These are phyloP conservation scores for Saussurea involucrata DNA, from an alignment of 129 eudicot species.

Conservation along the genomic window DNA sequence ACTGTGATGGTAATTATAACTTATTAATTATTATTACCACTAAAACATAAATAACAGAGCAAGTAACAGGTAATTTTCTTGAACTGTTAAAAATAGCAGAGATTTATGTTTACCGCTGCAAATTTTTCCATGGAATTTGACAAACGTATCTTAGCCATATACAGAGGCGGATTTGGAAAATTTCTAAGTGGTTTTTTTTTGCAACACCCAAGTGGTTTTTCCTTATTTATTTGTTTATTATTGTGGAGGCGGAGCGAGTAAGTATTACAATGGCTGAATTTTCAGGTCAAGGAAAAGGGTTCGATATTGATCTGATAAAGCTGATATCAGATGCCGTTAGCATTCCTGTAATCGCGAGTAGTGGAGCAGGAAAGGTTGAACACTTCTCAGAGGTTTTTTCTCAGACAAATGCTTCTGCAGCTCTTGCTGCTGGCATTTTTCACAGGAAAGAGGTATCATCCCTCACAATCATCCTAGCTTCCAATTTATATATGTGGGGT, in stretches of 20 bases:
- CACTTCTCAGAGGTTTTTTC: slow-evolving; percentile 88
- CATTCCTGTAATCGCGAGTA: slow-evolving; percentile 97
- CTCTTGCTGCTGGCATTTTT: slow-evolving; percentile 98
- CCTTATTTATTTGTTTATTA: not conserved
- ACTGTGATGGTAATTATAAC: slow-evolving; percentile 79
- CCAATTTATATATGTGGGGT: not conserved
- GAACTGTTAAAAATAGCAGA: not conserved
- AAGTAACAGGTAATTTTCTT: not conserved
- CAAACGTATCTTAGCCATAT: no score
- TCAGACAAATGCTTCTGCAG: slow-evolving; percentile 93
- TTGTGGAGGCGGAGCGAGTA: not conserved
- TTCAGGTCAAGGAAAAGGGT: slow-evolving; percentile 97
- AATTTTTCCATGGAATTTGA: no score
- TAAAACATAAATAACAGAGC: not conserved
- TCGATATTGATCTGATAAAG: slow-evolving; percentile 74
- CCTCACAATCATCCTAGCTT: not conserved
- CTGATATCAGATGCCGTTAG: slow-evolving; percentile 87
- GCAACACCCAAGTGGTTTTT: not conserved
- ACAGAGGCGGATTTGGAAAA: no score
- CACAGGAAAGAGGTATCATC: slow-evolving; percentile 82
- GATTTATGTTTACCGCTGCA: not conserved
- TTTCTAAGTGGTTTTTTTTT: no score
- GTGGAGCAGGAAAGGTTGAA: slow-evolving; percentile 83
- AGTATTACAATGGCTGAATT: not conserved
- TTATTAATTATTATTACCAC: not conserved